These are phyloP conservation scores for Canariomyces notabilis DNA, from an alignment of 2,329 filamentous ascomycete species.

Conservation along the genomic window DNA sequence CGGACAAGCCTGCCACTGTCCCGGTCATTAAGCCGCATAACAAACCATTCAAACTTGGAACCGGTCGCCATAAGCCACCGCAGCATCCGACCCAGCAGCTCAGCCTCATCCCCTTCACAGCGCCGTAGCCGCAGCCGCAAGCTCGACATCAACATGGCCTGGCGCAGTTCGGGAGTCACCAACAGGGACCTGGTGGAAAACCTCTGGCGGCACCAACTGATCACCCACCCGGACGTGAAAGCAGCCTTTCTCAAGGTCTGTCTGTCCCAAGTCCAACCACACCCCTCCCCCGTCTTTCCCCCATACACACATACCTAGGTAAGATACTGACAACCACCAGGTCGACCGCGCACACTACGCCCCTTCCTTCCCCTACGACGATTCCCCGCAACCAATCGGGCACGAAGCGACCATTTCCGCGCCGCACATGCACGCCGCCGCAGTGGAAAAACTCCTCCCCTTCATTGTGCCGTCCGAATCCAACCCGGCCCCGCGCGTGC, in stretches of 20 bases:
- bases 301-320: neutral
- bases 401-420: conserved; percentile 53
- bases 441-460: conserved; percentile 45
- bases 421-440: conserved; percentile 57
- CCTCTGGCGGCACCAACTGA: conserved; percentile 65
- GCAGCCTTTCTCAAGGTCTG: conserved; percentile 71
- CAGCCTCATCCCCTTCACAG: too few relatives aligned
- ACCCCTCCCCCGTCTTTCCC: neutral
- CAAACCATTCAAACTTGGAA: neutral
- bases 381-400: conserved; percentile 52
- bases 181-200: conserved; percentile 77
- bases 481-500: conserved; percentile 45
- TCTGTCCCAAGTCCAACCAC: neutral
- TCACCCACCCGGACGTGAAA: conserved; percentile 66
- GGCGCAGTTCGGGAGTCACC: conserved; percentile 71
- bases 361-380: conserved; percentile 62
- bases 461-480: conserved; percentile 36
- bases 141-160: conserved; percentile 63
- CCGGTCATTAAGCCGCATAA: neutral
- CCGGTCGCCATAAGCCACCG: too few relatives aligned
- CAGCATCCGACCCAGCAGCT: too few relatives aligned
- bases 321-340: conserved; percentile 35
- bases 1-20: neutral
- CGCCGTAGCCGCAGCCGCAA: neutral
- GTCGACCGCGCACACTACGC: conserved; percentile 87